These are phyloP conservation scores for Xylaria sp. DNA, from an alignment of 2,329 filamentous ascomycete species.

Conservation along the genomic window DNA sequence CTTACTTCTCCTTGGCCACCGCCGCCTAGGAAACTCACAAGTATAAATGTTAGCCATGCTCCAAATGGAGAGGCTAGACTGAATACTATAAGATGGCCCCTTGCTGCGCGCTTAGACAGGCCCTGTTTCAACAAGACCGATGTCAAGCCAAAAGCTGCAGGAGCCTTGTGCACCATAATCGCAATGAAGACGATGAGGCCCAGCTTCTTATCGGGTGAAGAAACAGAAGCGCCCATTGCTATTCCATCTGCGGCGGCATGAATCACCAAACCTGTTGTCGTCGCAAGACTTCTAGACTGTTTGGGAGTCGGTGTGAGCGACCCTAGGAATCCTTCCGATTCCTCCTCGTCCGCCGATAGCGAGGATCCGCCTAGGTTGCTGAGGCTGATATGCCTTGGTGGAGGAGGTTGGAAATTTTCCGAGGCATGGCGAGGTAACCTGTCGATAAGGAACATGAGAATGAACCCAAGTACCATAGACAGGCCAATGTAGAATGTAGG, in stretches of 20 bases:
- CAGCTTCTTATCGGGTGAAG: constrained; percentile 76
- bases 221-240: constrained; percentile 89
- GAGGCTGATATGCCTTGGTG: constrained; percentile 86
- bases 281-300: constrained; percentile 74
- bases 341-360: constrained; percentile 61
- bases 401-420: constrained; percentile 70
- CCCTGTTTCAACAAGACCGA: constrained; percentile 91
- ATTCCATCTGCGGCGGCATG: constrained; percentile 96
- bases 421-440: constrained; percentile 79
- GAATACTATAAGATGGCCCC: constrained; percentile 89
- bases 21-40: constrained; percentile 78
- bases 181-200: constrained; percentile 94
- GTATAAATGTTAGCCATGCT: constrained; percentile 82
- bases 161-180: constrained; percentile 97
- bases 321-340: constrained; percentile 68
- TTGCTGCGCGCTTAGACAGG: constrained; percentile 83
- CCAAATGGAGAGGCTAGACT: constrained; percentile 90
- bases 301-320: constrained; percentile 67
- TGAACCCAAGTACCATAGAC: constrained; percentile 86
- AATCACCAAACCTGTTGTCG: constrained; percentile 93
- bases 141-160: constrained; percentile 93
- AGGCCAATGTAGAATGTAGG: constrained; percentile 85
- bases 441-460: constrained; percentile 97
- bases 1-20: constrained; percentile 69
- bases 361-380: constrained; percentile 75